These are phyloP conservation scores for Phytophthora ramorum DNA, from an alignment of 352 stramenopile genomes.

Conservation along the genomic window DNA sequence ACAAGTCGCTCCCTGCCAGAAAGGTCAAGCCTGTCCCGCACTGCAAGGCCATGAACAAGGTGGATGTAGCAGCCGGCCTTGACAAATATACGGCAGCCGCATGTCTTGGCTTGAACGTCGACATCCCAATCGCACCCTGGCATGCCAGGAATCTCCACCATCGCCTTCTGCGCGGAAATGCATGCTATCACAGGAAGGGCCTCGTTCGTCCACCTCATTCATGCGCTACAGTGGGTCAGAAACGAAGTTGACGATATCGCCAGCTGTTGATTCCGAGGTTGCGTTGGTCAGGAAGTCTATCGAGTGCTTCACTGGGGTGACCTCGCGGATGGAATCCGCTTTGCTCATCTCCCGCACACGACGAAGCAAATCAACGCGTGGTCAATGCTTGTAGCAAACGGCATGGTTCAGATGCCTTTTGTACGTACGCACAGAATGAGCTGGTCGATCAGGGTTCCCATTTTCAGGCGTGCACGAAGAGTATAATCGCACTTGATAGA, in stretches of 20 bases:
- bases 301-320: not conserved
- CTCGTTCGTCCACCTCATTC: not conserved
- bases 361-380: not conserved
- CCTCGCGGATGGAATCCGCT: not conserved
- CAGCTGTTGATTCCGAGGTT: not conserved
- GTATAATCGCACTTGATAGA: slow-evolving; percentile 5
- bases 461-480: not conserved
- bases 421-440: slow-evolving; percentile 10
- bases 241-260: not conserved
- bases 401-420: not conserved
- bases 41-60: not conserved
- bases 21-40: not conserved
- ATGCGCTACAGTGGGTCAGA: slow-evolving; percentile 1
- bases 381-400: slow-evolving; percentile 5
- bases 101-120: slow-evolving; percentile 2
- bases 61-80: slow-evolving; percentile 11
- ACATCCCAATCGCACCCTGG: not conserved
- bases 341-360: slow-evolving; percentile 8
- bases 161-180: slow-evolving; percentile 1
- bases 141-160: slow-evolving; percentile 2
- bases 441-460: slow-evolving; percentile 1
- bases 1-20: slow-evolving; percentile 1
- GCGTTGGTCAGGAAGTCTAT: slow-evolving; percentile 3
- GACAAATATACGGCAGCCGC: slow-evolving; percentile 1
- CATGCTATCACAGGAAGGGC: not conserved